Conservation (phyloP, 306 rosid species). For the Begonia fuchsioides region DNA sequence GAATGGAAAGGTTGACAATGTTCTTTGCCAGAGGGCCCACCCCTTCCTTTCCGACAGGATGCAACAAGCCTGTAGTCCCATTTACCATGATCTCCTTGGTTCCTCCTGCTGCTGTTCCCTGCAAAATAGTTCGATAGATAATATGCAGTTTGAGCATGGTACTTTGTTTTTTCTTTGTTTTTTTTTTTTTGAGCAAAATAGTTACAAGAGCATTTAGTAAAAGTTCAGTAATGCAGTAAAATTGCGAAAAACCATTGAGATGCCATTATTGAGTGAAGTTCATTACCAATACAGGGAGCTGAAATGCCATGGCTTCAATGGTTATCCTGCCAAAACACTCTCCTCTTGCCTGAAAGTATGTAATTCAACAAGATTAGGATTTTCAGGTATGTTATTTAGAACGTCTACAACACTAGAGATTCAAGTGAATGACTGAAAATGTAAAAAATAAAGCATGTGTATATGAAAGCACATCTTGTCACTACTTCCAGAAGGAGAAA, state of each 20-base stretch:
- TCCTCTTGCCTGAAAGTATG: slow-evolving; percentile 43
- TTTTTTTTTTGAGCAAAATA: not conserved
- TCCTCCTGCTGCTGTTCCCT: slow-evolving; percentile 95
- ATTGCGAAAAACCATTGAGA: not conserved
- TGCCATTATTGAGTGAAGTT: too few species aligned
- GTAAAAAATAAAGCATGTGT: not conserved
- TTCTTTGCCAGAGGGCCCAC: slow-evolving; percentile 47
- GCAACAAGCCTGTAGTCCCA: slow-evolving; percentile 69
- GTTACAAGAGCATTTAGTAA: slow-evolving; percentile 1
- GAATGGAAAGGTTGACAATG: slow-evolving; percentile 72
- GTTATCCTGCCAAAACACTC: slow-evolving; percentile 85
- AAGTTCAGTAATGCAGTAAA: slow-evolving; percentile 5
- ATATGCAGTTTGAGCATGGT: not conserved
- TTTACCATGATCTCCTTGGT: slow-evolving; percentile 83
- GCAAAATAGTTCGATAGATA: not conserved
- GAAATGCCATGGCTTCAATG: slow-evolving; percentile 82
- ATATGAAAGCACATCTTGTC: not conserved
- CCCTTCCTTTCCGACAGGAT: slow-evolving; percentile 69
- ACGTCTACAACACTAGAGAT: slow-evolving; percentile 1
- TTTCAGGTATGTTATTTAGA: not conserved
- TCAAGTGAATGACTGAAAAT: too few species aligned
- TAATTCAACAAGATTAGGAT: not conserved
- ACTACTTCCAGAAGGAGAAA: too few species aligned
- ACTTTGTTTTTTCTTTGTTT: not conserved
- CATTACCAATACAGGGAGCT: slow-evolving; percentile 68